These are phyloP conservation scores for Xylariaceae sp. DNA, from an alignment of 2,329 filamentous ascomycete species.

Conservation along the genomic window DNA sequence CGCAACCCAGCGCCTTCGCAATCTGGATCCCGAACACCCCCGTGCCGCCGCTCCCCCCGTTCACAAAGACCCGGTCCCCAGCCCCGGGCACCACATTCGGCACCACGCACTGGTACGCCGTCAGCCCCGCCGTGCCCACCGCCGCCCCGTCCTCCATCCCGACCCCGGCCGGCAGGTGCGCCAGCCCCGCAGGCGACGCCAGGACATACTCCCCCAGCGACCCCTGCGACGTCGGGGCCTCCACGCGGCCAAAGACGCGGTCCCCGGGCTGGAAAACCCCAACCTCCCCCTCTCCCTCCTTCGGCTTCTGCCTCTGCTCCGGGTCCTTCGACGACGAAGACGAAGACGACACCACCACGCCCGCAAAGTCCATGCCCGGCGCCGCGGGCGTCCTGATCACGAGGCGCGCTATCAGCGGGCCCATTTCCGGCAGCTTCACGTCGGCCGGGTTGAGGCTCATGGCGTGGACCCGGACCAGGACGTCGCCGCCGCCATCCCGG, in stretches of 20 bases:
- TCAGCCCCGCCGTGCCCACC: slow-evolving; percentile 41
- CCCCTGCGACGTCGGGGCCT: slow-evolving; percentile 32
- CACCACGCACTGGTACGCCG: slow-evolving; percentile 44
- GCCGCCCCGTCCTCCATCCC: slow-evolving; percentile 35
- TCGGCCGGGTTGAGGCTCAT: slow-evolving; percentile 59
- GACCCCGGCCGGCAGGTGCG: slow-evolving; percentile 39
- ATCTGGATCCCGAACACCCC: slow-evolving; percentile 60
- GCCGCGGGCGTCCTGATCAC: slow-evolving; percentile 38
- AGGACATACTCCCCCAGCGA: slow-evolving; percentile 38
- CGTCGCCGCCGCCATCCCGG: slow-evolving; percentile 34
- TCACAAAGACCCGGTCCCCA: slow-evolving; percentile 55
- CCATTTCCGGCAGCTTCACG: slow-evolving; percentile 55
- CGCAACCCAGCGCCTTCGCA: slow-evolving; percentile 55
- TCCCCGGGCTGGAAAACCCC: slow-evolving; percentile 32
- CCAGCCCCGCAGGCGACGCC: slow-evolving; percentile 25
- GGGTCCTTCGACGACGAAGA: slow-evolving; percentile 10
- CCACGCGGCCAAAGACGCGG: slow-evolving; percentile 40
- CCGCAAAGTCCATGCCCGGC: slow-evolving; percentile 48
- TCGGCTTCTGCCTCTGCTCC: too few species aligned
- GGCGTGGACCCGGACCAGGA: slow-evolving; percentile 52
- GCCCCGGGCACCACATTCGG: slow-evolving; percentile 41
- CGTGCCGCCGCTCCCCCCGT: slow-evolving; percentile 59
- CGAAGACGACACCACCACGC: slow-evolving; percentile 33
- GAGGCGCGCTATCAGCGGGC: slow-evolving; percentile 35
- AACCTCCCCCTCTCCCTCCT: neutral